phyloP scores from a whole-genome alignment of 352 stramenopile genomes.

The Phytophthora pluvialis region DNA sequence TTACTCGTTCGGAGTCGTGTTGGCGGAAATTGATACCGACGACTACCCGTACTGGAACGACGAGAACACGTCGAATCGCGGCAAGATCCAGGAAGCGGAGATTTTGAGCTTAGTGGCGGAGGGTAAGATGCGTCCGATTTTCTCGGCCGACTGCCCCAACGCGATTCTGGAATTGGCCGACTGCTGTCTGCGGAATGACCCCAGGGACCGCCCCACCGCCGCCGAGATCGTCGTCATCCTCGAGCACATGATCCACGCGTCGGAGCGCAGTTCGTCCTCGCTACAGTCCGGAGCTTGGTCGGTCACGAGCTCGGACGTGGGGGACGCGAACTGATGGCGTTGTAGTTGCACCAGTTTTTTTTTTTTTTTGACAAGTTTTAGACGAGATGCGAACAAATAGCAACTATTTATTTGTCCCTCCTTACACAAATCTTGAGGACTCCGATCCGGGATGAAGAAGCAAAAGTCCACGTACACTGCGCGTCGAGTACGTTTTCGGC shows the following conservation, averaged over 20 bases:
- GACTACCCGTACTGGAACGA: slow-evolving; percentile 52
- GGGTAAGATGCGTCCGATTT: slow-evolving; percentile 39
- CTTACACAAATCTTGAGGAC: background rate
- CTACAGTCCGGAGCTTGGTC: slow-evolving; percentile 34
- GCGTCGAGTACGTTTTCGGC: slow-evolving; percentile 11
- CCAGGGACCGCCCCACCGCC: slow-evolving; percentile 37
- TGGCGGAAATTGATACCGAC: slow-evolving; percentile 62
- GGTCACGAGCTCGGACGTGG: slow-evolving; percentile 29
- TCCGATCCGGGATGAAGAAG: slow-evolving; percentile 23
- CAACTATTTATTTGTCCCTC: slow-evolving; percentile 29
- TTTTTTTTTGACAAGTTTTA: slow-evolving; percentile 14
- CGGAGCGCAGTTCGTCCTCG: slow-evolving; percentile 35
- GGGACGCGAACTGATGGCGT: slow-evolving; percentile 1
- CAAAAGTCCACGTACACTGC: slow-evolving; percentile 31
- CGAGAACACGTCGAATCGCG: slow-evolving; percentile 35
- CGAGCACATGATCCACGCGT: slow-evolving; percentile 41
- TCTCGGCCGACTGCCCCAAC: slow-evolving; percentile 47
- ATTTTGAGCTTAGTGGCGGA: slow-evolving; percentile 42
- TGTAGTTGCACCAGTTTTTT: background rate
- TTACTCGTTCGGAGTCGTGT: slow-evolving; percentile 61
- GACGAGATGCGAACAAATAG: slow-evolving; percentile 8
- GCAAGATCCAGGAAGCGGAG: slow-evolving; percentile 41
- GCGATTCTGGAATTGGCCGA: slow-evolving; percentile 48
- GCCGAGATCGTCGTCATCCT: slow-evolving; percentile 46
- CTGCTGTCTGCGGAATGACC: slow-evolving; percentile 44